A percentile compares a stretch with the other conserved stretches of the same genome.
Conservation (phyloP, 805 yeast species). For the Candida glaebosa region DNA sequence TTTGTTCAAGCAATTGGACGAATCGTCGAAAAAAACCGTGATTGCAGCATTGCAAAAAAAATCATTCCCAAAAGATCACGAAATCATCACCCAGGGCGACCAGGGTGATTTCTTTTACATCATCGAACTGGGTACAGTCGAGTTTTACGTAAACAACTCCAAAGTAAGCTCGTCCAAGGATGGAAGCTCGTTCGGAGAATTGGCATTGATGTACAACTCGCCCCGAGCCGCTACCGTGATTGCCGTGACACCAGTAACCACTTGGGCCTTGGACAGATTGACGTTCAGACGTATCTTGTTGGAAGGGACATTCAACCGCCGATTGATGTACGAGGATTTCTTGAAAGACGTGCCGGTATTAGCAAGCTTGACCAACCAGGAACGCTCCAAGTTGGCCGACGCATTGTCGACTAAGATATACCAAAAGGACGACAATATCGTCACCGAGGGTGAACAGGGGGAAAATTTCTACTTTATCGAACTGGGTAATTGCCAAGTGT, state of each 20-base stretch:
- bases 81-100: constrained; percentile 85
- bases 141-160: constrained; percentile 67
- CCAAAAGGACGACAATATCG: constrained; percentile 68
- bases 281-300: constrained; percentile 89
- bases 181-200: constrained; percentile 93
- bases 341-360: constrained; percentile 83
- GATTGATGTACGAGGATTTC: constrained; percentile 86
- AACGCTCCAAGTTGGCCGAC: constrained; percentile 90
- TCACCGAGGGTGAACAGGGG: constrained; percentile 75
- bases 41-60: constrained; percentile 82
- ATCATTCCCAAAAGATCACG: constrained; percentile 51
- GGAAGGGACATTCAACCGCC: constrained; percentile 86
- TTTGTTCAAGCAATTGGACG: constrained; percentile 78
- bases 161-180: constrained; percentile 74
- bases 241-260: constrained; percentile 65
- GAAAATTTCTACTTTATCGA: constrained; percentile 49
- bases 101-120: constrained; percentile 92
- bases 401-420: constrained; percentile 80
- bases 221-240: constrained; percentile 95
- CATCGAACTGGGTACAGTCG: constrained; percentile 80
- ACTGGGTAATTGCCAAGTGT: constrained; percentile 78
- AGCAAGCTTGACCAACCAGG: constrained; percentile 67
- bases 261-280: constrained; percentile 90
- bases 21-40: constrained; percentile 70
- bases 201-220: constrained; percentile 95